phyloP scores from a whole-genome alignment of 306 rosid genomes.

The Parietaria judaica region DNA sequence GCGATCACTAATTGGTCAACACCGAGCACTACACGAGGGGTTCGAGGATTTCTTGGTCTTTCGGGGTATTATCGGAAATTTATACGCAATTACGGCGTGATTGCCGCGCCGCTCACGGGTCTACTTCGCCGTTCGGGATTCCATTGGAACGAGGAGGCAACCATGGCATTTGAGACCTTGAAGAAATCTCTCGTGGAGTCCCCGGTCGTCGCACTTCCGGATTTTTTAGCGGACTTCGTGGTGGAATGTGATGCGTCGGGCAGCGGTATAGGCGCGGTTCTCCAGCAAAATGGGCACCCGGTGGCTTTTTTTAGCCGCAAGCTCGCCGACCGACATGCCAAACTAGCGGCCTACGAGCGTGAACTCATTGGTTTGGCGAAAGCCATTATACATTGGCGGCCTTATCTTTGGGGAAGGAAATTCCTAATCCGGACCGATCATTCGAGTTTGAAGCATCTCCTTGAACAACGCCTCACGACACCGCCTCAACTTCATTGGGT shows the following conservation, averaged over 20 bases:
- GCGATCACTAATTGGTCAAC: not conserved
- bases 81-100: not conserved
- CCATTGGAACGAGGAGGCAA: not conserved
- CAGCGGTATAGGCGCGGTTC: not conserved
- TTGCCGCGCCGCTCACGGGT: not conserved
- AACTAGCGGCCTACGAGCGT: no score
- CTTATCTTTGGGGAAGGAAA: no score
- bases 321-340: no score
- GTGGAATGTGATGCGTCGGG: not conserved
- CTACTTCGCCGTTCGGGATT: not conserved
- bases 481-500: no score
- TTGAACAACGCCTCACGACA: no score
- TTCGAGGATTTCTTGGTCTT: not conserved
- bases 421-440: no score
- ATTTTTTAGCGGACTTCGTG: not conserved
- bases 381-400: no score
- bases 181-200: not conserved
- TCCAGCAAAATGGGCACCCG: not conserved
- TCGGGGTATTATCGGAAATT: not conserved
- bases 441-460: no score
- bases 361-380: no score
- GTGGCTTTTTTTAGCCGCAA: no score
- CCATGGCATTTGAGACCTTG: not conserved
- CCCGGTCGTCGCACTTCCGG: not conserved
- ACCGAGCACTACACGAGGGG: not conserved